Percentiles rank a stretch among this genome's conserved stretches.
These are phyloP conservation scores for Pichia nanzhaoensis DNA, from an alignment of 805 yeast genomes.

Conservation along the genomic window DNA sequence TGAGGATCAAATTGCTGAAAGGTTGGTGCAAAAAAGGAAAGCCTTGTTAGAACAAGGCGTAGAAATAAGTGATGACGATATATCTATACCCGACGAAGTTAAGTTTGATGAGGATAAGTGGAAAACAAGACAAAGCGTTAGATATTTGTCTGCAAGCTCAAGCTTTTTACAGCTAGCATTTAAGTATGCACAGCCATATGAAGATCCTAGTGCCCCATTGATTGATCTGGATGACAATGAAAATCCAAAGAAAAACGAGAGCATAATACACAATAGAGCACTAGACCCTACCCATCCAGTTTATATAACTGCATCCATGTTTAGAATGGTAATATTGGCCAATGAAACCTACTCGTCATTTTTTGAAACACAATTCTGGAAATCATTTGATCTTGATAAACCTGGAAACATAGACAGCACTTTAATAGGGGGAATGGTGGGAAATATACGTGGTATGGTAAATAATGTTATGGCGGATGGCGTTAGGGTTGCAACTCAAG, in stretches of 20 bases:
- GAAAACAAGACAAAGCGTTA: conserved; percentile 59
- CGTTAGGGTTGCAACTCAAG: conserved; percentile 81
- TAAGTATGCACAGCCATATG: conserved; percentile 78
- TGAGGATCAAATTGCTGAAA: conserved; percentile 62
- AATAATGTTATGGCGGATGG: conserved; percentile 92
- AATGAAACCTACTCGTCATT: conserved; percentile 89
- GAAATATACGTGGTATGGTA: conserved; percentile 77
- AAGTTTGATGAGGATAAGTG: conserved; percentile 57
- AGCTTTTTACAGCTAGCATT: conserved; percentile 80
- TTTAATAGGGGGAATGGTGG: conserved; percentile 30
- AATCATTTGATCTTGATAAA: conserved; percentile 60
- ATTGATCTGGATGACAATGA: conserved; percentile 38
- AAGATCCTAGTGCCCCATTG: conserved; percentile 35
- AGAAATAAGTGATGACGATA: conserved; percentile 26
- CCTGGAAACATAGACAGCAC: conserved; percentile 32
- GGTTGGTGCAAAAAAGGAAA: conserved; percentile 39
- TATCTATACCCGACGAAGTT: conserved; percentile 50
- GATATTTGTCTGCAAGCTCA: conserved; percentile 83
- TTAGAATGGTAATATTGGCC: conserved; percentile 89
- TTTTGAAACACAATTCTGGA: conserved; percentile 61
- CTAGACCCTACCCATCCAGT: conserved; percentile 75
- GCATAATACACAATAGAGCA: conserved; percentile 59
- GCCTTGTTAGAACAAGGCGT: conserved; percentile 27
- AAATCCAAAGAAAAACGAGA: conserved; percentile 22
- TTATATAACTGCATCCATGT: conserved; percentile 72